Evolutionary conservation across 2,329 filamentous ascomycete species (phyloP).

Genomic region (Colletotrichum sp.): DNA sequence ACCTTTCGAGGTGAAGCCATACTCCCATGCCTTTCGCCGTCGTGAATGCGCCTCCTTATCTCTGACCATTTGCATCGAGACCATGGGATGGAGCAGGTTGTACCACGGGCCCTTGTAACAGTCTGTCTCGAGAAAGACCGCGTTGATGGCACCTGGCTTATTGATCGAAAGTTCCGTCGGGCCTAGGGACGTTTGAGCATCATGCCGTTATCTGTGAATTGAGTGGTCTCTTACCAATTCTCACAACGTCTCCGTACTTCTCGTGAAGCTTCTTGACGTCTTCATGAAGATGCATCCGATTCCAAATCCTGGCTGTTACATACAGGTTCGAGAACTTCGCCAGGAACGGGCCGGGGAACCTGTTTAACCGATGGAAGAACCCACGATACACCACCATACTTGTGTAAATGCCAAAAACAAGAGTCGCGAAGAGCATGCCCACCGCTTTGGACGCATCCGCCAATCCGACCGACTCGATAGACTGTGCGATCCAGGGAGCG

Average conservation of each 20-base stretch:
- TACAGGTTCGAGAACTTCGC: conserved; percentile 27
- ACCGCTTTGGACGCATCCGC: background rate
- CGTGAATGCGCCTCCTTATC: conserved; percentile 32
- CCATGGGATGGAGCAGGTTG: conserved; percentile 31
- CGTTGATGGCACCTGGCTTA: conserved; percentile 28
- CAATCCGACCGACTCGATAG: background rate
- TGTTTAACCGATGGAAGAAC: conserved; percentile 27
- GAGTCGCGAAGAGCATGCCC: background rate
- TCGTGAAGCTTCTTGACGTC: conserved; percentile 31
- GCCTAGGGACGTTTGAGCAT: conserved; percentile 7
- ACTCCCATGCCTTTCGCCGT: conserved; percentile 38
- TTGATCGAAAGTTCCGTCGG: conserved; percentile 36
- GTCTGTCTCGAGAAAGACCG: conserved; percentile 30
- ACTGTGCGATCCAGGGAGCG: background rate
- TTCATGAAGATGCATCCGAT: conserved; percentile 25
- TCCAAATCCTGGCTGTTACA: conserved; percentile 23
- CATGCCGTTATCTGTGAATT: background rate
- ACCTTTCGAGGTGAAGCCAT: conserved; percentile 33
- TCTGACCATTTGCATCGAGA: conserved; percentile 33
- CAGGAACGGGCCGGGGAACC: conserved; percentile 31
- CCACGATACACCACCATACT: conserved; percentile 26
- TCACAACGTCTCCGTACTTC: conserved; percentile 34
- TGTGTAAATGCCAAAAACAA: conserved; percentile 14
- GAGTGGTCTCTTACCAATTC: conserved; percentile 24
- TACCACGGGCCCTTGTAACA: conserved; percentile 39